A percentile compares a stretch with the other conserved stretches of the same genome.
Conservation (phyloP, 805 yeast genomes). For the Zygoascus bituminiphila region DNA sequence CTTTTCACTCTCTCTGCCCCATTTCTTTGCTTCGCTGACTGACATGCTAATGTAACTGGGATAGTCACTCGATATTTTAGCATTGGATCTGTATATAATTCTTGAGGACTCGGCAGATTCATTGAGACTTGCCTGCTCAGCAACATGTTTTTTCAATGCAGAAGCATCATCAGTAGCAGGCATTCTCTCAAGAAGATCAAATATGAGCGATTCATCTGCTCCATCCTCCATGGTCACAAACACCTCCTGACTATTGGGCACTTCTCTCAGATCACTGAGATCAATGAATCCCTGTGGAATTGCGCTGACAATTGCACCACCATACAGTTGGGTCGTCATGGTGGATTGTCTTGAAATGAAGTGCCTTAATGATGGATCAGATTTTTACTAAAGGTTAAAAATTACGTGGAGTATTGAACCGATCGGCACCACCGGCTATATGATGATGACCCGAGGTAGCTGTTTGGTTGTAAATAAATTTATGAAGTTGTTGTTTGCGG, state of each 20-base stretch:
- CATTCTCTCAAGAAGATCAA: slow-evolving; percentile 36
- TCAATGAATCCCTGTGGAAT: slow-evolving; percentile 61
- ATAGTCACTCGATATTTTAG: not conserved
- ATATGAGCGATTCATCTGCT: slow-evolving; percentile 25
- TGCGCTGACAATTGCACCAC: slow-evolving; percentile 65
- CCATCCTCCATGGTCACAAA: slow-evolving; percentile 41
- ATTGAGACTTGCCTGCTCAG: slow-evolving; percentile 23
- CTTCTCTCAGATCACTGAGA: slow-evolving; percentile 68
- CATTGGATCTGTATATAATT: not conserved
- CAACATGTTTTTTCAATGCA: slow-evolving; percentile 21
- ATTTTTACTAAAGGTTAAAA: no score
- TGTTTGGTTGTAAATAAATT: no score
- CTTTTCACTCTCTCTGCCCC: slow-evolving; percentile 37
- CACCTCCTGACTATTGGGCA: slow-evolving; percentile 94
- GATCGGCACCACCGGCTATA: no score
- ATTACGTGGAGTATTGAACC: no score
- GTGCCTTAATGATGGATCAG: no score
- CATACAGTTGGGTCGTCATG: slow-evolving; percentile 62
- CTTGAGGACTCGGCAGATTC: slow-evolving; percentile 7
- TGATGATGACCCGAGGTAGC: no score
- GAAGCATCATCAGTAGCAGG: slow-evolving; percentile 18
- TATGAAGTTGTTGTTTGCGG: no score
- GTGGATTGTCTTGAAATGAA: no score
- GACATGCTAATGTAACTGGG: not conserved
- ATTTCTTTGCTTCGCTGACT: slow-evolving; percentile 36